phyloP scores from a whole-genome alignment of 106 monocot genomes.

The Apostasia ramifera region DNA sequence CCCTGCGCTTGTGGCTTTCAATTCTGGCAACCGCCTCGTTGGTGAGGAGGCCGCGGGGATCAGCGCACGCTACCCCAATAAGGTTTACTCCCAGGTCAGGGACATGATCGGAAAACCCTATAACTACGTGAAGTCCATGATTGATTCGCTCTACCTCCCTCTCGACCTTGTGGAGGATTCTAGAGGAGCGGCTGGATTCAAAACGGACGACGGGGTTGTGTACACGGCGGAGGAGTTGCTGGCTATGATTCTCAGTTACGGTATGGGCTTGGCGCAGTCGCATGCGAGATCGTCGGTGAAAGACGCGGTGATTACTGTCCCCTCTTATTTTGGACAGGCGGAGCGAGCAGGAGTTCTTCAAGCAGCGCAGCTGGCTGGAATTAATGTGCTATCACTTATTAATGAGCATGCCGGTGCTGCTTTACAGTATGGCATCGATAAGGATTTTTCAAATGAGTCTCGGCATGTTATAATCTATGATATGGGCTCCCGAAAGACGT shows the following conservation, averaged over 20 bases:
- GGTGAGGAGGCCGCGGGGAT: constrained; percentile 92
- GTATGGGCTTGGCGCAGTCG: constrained; percentile 47
- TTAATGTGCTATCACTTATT: constrained; percentile 76
- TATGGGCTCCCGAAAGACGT: constrained; percentile 87
- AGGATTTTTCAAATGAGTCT: constrained; percentile 83
- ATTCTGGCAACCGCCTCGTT: constrained; percentile 60
- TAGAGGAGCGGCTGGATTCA: constrained; percentile 52
- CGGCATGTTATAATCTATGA: constrained; percentile 87
- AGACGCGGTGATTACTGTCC: constrained; percentile 79
- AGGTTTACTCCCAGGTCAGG: constrained; percentile 69
- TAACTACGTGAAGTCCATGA: constrained; percentile 20
- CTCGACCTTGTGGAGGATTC: constrained; percentile 79
- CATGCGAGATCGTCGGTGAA: constrained; percentile 53
- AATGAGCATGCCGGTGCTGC: constrained; percentile 95
- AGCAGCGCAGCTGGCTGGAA: constrained; percentile 88
- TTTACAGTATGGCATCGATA: constrained; percentile 96
- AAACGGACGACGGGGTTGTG: constrained; percentile 55
- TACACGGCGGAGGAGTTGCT: constrained; percentile 81
- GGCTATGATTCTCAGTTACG: constrained; percentile 77
- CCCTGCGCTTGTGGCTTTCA: constrained; percentile 73
- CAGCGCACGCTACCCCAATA: constrained; percentile 72
- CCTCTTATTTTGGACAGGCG: constrained; percentile 81
- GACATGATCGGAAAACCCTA: constrained; percentile 76
- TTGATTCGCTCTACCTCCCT: constrained; percentile 66
- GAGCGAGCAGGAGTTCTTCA: constrained; percentile 78